Evolutionary conservation across 768 basidiomycete species (phyloP), one percentile per base, ranked within the genome.

Genomic region (Suillus weaverae): DNA sequence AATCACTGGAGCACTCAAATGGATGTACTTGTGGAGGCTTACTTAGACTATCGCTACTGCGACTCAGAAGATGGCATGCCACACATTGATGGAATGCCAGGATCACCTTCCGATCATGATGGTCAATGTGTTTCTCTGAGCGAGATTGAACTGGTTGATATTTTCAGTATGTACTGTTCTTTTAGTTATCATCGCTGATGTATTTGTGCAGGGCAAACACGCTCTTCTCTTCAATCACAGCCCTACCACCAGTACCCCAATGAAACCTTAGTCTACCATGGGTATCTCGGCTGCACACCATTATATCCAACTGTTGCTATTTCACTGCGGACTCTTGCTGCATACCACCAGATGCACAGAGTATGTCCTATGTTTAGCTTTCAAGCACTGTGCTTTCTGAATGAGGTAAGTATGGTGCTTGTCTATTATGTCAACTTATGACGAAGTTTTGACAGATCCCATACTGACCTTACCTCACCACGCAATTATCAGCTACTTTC

Each of bases 301-400:
- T 60, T 60, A n/a, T 54, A 26, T 35, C 51, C 51, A 1, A 54
- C 51, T 14, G 51, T 54, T 18, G n/a, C 51, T 14, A 54, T 60
- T 33, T 60, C 57, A 6, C 30, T 60, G 22, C 35, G 11, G 0
- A 60, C 57, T 32, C 57, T 60, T 8, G 57, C 57, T 16, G 57
- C 57, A 30, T 60, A 60, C 38, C n/a, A 11, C 11, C 57, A 60
- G 38, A 39, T 9, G 4, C 57, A 60, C n/a, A 0, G 35, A 14
- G 38, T 38, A 5, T 60, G 57, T 39, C 57, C 57, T 22, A 32
- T 14, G 18, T 39, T 60, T 10, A 60, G 32, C 5, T 22, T 60
- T 60, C 57, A 60, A 60, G 57, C 57, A 22, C 57, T 32, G n/a
- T 60, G 57, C n/a, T 38, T 33, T 33, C 36, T 60, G 38, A n/a